phyloP scores from a whole-genome alignment of 768 basidiomycete species.

The Xerocomellus amylosporus region DNA sequence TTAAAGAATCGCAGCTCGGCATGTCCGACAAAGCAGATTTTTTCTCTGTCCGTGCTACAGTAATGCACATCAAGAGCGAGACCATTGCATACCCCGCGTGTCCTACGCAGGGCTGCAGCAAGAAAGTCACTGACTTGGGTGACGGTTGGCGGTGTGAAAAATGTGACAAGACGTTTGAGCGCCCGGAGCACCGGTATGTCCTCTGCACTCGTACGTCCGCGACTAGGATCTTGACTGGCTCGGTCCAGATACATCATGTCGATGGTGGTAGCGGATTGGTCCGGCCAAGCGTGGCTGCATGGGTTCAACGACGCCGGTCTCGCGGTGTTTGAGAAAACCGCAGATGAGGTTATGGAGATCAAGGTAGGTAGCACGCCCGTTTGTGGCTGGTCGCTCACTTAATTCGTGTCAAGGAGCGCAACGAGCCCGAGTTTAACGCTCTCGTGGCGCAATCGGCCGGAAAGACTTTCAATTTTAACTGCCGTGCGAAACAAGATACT shows the following conservation, averaged over 20 bases:
- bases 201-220: not conserved
- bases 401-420: constrained; percentile 44
- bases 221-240: constrained; percentile 1
- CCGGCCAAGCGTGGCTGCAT: constrained; percentile 87
- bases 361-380: constrained; percentile 43
- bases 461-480: constrained; percentile 75
- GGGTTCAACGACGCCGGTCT: constrained; percentile 93
- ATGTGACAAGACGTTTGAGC: constrained; percentile 67
- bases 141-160: constrained; percentile 91
- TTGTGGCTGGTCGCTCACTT: not conserved
- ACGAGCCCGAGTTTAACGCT: constrained; percentile 56
- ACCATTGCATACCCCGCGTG: constrained; percentile 90
- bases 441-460: constrained; percentile 65
- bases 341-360: constrained; percentile 73
- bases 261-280: constrained; percentile 86
- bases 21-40: constrained; percentile 76
- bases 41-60: constrained; percentile 78
- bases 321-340: constrained; percentile 70
- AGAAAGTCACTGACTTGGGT: constrained; percentile 77
- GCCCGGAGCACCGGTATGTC: constrained; percentile 78
- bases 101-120: constrained; percentile 73
- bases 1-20: constrained; percentile 75
- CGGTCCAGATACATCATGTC: constrained; percentile 68
- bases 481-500: constrained; percentile 83
- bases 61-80: constrained; percentile 84